A percentile compares a stretch with the other conserved stretches of the same genome.
Conservation (phyloP, 768 basidiomycete species). For the Boletus sp. region DNA sequence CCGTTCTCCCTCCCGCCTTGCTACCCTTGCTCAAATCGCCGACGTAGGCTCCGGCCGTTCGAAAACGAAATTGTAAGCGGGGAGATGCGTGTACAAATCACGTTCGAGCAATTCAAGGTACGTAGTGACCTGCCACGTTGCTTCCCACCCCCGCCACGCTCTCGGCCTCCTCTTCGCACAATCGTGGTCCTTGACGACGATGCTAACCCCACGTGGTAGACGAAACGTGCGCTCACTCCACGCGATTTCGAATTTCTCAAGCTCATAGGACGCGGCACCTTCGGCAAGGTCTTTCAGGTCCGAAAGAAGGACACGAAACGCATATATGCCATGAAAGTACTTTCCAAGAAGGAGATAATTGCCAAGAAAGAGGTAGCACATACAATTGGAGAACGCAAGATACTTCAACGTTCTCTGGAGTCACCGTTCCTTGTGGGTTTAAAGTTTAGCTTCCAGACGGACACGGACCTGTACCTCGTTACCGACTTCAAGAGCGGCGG, state of each 20-base stretch:
- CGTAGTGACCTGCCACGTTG: constrained; percentile 15
- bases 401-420: constrained; percentile 88
- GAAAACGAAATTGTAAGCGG: constrained; percentile 85
- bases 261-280: constrained; percentile 97
- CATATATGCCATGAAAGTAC: constrained; percentile 99
- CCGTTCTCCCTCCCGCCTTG: constrained; percentile 7
- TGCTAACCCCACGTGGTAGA: constrained; percentile 44
- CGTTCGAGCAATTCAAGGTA: constrained; percentile 90
- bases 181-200: constrained; percentile 19
- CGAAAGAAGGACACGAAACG: constrained; percentile 97
- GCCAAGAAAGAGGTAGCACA: constrained; percentile 99
- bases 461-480: constrained; percentile 90
- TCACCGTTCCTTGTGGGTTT: constrained; percentile 97
- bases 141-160: constrained; percentile 27
- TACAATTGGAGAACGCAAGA: constrained; percentile 99
- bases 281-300: constrained; percentile 98
- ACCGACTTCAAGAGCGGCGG: constrained; percentile 99
- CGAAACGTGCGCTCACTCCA: constrained; percentile 83
- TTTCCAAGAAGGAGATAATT: constrained; percentile 98
- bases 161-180: constrained; percentile 25
- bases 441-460: constrained; percentile 98
- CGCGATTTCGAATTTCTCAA: constrained; percentile 98
- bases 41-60: constrained; percentile 62
- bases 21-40: constrained; percentile 14
- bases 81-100: constrained; percentile 92